Evolutionary conservation across 257 asterid species (phyloP).

Genomic region (Scutellaria minor): DNA sequence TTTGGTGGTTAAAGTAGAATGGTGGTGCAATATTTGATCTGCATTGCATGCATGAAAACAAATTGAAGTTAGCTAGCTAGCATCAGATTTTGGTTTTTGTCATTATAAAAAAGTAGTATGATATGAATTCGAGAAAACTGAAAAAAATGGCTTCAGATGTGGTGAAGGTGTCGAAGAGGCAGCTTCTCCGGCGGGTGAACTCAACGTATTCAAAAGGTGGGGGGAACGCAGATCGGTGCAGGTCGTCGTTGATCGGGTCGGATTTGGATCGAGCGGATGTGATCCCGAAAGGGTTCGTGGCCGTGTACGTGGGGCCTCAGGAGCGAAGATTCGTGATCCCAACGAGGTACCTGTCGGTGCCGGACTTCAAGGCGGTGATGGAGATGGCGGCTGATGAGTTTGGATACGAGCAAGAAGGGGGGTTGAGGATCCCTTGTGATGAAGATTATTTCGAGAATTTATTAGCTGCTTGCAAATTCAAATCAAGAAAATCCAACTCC

Average conservation of each 20-base stretch:
- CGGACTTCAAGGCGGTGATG: constrained; percentile 31
- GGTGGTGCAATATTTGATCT: too few species aligned
- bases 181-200: background rate
- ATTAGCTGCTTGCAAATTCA: constrained; percentile 21
- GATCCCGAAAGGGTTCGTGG: constrained; percentile 27
- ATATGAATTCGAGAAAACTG: constrained; percentile 7
- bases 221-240: background rate
- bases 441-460: constrained; percentile 27
- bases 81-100: too few species aligned
- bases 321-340: constrained; percentile 28
- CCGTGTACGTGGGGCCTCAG: constrained; percentile 27
- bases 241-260: background rate
- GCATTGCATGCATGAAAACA: too few species aligned
- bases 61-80: too few species aligned
- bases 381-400: constrained; percentile 32
- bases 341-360: constrained; percentile 22
- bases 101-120: too few species aligned
- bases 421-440: constrained; percentile 28
- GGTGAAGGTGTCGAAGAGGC: background rate
- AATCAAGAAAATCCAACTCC: constrained; percentile 11
- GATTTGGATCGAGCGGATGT: background rate
- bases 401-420: constrained; percentile 32
- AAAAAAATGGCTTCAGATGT: constrained; percentile 19
- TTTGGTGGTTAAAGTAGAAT: too few species aligned
- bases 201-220: background rate